Base-by-base conservation (phyloP, 2,329 filamentous ascomycete species). In the Claviceps maximensis region DNA sequence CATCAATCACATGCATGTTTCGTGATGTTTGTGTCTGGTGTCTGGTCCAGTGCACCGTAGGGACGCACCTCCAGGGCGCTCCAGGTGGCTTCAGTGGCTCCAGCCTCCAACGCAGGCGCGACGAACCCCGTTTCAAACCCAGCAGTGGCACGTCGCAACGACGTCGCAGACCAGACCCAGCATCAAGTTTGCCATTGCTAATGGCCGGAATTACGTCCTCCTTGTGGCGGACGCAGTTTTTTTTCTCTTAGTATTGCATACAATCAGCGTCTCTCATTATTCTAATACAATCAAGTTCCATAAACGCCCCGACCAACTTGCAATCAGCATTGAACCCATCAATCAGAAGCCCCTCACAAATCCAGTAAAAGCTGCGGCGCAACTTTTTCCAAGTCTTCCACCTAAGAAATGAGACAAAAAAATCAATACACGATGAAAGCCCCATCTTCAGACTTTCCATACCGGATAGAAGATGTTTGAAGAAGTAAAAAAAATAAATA, bases 351-450 rank as follows among this genome's bases (percentile, higher is more conserved):
- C 27, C 45, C 3, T 48, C 25, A 52, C 33, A 52, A 86, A 68
- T 97, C 91, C 65, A 96, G 74, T 60, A 95, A 69, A 62, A 96
- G 71, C 68, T 95, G 88, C 53, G 87, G 87, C 15, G 87, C 86
- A 60, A 94, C 74, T 69, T 88, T 93, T 71, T 96, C 90, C 55
- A 97, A 65, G 71, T 96, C 90, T 64, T 94, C 89, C 47, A 94
- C 84, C 79, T 90, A 25, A 12, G 27, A 42, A 25, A 23, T 25
- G 53, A 33, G 1, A 12, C n/a, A 31, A 29, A 31, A 31, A 2
- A 47, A 47, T 47, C 19, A 9, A 33, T 33, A 12, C 10, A 31
- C 23, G 25, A 10, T 47, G n/a, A n/a, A n/a, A n/a, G n/a, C n/a
- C n/a, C n/a, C n/a, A n/a, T n/a, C n/a, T n/a, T 9, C 23, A 47